These are phyloP conservation scores for Fusarium humuli DNA, from an alignment of 2,329 filamentous ascomycete genomes.

Conservation along the genomic window DNA sequence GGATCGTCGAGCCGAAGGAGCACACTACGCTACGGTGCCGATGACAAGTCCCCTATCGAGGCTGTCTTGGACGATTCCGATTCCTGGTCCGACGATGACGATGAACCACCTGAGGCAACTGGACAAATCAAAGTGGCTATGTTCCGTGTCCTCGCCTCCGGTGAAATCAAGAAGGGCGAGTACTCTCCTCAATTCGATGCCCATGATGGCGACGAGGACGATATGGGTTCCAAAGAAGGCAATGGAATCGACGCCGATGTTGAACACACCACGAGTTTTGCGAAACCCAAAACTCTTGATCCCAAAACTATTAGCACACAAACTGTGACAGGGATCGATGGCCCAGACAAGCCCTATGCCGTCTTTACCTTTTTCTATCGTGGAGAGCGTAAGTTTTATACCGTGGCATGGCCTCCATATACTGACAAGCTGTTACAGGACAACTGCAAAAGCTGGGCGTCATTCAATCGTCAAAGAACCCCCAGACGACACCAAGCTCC, in stretches of 20 bases:
- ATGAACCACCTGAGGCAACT: slow-evolving; percentile 91
- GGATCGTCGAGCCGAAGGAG: slow-evolving; percentile 60
- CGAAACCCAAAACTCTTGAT: slow-evolving; percentile 94
- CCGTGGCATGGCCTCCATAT: background rate
- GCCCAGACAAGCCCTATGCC: slow-evolving; percentile 94
- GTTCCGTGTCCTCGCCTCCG: slow-evolving; percentile 93
- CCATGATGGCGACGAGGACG: slow-evolving; percentile 90
- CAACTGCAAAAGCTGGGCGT: slow-evolving; percentile 98
- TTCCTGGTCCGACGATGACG: slow-evolving; percentile 81
- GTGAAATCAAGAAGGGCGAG: slow-evolving; percentile 97
- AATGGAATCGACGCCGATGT: slow-evolving; percentile 80
- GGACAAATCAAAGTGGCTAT: slow-evolving; percentile 98
- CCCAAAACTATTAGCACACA: slow-evolving; percentile 98
- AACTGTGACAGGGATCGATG: slow-evolving; percentile 98
- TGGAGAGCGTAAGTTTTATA: slow-evolving; percentile 81
- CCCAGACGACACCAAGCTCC: slow-evolving; percentile 69
- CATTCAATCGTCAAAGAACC: slow-evolving; percentile 73
- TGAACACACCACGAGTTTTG: slow-evolving; percentile 97
- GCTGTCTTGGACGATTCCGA: slow-evolving; percentile 75
- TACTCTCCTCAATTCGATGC: slow-evolving; percentile 98
- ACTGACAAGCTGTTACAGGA: slow-evolving; percentile 64
- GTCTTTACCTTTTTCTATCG: slow-evolving; percentile 98
- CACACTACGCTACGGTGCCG: slow-evolving; percentile 83
- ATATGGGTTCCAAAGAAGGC: slow-evolving; percentile 59
- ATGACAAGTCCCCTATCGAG: slow-evolving; percentile 80